Base-by-base conservation (phyloP, 306 rosid genomes). In the Gillenia trifoliata region DNA sequence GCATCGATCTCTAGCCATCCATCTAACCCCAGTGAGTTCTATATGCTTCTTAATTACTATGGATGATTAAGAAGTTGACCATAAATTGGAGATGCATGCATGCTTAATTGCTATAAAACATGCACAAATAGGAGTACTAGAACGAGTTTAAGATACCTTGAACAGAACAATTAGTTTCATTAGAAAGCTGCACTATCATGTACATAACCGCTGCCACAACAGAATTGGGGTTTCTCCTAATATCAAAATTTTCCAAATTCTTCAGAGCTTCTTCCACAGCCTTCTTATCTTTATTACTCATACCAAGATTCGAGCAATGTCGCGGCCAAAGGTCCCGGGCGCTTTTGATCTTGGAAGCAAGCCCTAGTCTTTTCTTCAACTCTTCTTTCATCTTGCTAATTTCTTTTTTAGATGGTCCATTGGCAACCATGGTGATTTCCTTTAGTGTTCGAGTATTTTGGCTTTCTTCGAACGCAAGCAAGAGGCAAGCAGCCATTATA, bases 211-310 rank as follows among this genome's bases (percentile, higher is more conserved):
- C 80, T 4, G 84, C 78, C 63, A 69, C 10, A 50, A 54, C 47
- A 7, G 82, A 72, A 2, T 11, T 62, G 2, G 79, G 67, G 22
- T 8, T 73, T 64, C 85, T 77, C 64, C 85, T 81, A n/a, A 72
- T 25, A 34, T 82, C 81, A 68, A 6, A 29, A 11, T 72, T 41
- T 20, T 67, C 59, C 13, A 49, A 17, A 4, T 60, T 68, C 11
- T 52, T 29, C 8, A 77, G 15, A 7, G 68, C 55, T 23, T 61
- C 81, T 6, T 26, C 34, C 72, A 68, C 78, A 10, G 72, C 81
- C 62, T 41, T 71, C 0, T 31, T 22, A 33, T 4, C 28, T 1
- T 20, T 33, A 13, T 38, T 11, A 5, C 19, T 47, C 30, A 77
- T 62, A 11, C 79, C 79, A 68, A 73, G 59, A 0, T 6, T 12